phyloP scores from a whole-genome alignment of 768 basidiomycete genomes.

The Sarcodon aspratus region DNA sequence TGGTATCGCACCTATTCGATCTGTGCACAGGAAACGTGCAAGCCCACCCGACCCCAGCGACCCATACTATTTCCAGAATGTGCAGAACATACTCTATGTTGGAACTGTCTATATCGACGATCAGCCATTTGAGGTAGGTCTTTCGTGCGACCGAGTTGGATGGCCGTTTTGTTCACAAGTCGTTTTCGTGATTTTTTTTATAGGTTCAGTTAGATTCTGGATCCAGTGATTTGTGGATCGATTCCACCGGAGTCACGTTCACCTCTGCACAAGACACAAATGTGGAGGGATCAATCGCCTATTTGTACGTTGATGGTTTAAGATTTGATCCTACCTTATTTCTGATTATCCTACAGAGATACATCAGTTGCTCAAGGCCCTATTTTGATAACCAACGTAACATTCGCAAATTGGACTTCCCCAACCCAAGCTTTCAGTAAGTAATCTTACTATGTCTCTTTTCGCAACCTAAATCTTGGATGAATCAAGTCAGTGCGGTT shows the following conservation, averaged over 20 bases:
- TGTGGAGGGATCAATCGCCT: not conserved
- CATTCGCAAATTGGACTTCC: constrained; percentile 5
- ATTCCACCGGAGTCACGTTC: constrained; percentile 4
- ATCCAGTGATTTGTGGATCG: constrained; percentile 6
- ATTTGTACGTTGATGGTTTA: constrained; percentile 1
- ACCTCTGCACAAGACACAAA: not conserved
- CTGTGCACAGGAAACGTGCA: no score
- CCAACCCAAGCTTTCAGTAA: constrained; percentile 7
- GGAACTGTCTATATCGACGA: constrained; percentile 5
- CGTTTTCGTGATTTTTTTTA: not conserved
- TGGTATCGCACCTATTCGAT: no score
- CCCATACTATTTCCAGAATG: no score
- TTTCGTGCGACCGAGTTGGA: not conserved
- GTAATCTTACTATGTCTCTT: not conserved
- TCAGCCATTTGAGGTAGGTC: constrained; percentile 4
- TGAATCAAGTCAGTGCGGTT: constrained; percentile 2
- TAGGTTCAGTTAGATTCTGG: constrained; percentile 9
- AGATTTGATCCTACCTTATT: no score
- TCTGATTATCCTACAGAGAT: not conserved
- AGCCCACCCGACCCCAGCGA: no score
- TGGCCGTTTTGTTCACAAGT: not conserved
- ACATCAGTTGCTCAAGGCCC: constrained; percentile 4
- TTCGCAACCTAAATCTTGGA: not conserved
- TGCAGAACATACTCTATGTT: constrained; percentile 1
- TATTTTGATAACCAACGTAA: constrained; percentile 1